Evolutionary conservation across 1,139 yeast species (phyloP).

Genomic region (Sugiyamaella neomexicana): DNA sequence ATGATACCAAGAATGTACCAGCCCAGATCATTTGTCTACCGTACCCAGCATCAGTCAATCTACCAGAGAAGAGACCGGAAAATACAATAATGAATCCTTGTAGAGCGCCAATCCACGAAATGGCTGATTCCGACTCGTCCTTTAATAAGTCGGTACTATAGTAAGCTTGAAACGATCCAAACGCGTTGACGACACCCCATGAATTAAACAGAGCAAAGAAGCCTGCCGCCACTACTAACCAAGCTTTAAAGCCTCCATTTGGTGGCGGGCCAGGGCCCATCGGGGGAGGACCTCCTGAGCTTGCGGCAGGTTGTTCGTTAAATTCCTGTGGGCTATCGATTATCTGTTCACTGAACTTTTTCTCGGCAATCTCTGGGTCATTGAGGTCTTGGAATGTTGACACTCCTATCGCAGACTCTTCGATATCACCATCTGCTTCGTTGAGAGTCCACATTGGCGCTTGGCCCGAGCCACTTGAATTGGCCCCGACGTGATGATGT

Average conservation of each 20-base stretch:
- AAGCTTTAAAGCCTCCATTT: conserved; percentile 37
- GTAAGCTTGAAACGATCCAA: conserved; percentile 64
- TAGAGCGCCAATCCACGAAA: conserved; percentile 67
- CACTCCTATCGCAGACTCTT: neutral
- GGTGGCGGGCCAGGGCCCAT: conserved; percentile 31
- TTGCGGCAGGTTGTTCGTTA: neutral
- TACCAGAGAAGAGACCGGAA: conserved; percentile 58
- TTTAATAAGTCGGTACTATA: conserved; percentile 50
- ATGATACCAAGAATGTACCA: conserved; percentile 49
- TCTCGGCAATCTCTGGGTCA: neutral
- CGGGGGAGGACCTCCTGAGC: neutral
- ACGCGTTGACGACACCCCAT: conserved; percentile 60
- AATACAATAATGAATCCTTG: conserved; percentile 53
- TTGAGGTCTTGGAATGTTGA: neutral
- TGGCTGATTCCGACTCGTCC: conserved; percentile 45
- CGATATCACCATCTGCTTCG: neutral
- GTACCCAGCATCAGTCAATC: conserved; percentile 53
- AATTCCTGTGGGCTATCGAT: neutral
- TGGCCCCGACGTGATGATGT: neutral
- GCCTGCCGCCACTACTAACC: conserved; percentile 39
- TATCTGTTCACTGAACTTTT: neutral
- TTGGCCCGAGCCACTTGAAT: neutral
- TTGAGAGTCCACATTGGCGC: neutral
- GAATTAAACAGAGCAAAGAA: conserved; percentile 53
- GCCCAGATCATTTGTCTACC: conserved; percentile 36